Evolutionary conservation across 306 rosid species (phyloP).

Genomic region (Oxytropis ochrocephala): DNA sequence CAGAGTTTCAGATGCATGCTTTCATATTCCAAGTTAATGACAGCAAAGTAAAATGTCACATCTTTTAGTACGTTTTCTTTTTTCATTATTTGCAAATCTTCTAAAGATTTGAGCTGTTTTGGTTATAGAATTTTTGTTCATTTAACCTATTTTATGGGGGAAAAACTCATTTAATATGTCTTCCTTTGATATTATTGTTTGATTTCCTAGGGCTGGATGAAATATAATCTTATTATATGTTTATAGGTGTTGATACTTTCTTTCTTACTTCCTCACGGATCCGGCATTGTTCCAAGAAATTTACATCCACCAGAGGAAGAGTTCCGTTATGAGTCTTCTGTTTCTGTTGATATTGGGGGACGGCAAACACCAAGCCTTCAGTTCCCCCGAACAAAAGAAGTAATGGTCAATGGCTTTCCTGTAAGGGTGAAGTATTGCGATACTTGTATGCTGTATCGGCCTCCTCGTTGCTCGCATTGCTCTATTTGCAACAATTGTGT

Average conservation of each 20-base stretch:
- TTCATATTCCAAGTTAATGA: background rate
- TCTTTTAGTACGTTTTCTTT: background rate
- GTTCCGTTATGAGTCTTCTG: conserved; percentile 56
- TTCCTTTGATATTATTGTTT: background rate
- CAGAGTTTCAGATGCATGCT: background rate
- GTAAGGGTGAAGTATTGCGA: conserved; percentile 90
- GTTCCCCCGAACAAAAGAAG: conserved; percentile 74
- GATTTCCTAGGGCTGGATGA: conserved; percentile 15
- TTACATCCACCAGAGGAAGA: conserved; percentile 92
- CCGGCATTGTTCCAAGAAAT: conserved; percentile 84
- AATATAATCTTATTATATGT: conserved; percentile 36
- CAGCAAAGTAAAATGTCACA: background rate
- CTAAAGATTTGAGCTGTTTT: background rate
- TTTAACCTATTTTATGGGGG: background rate
- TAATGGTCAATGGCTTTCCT: conserved; percentile 58
- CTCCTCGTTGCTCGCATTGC: conserved; percentile 98
- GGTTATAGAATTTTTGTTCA: background rate
- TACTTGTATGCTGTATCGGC: conserved; percentile 96
- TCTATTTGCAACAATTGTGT: conserved; percentile 96
- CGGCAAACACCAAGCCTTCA: conserved; percentile 80
- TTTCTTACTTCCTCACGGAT: conserved; percentile 91
- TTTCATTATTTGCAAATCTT: background rate
- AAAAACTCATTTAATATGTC: background rate
- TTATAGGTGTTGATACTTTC: conserved; percentile 79
- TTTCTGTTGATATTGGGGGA: conserved; percentile 54